Conservation (phyloP, 768 basidiomycete genomes). For the Lactarius sp. region DNA sequence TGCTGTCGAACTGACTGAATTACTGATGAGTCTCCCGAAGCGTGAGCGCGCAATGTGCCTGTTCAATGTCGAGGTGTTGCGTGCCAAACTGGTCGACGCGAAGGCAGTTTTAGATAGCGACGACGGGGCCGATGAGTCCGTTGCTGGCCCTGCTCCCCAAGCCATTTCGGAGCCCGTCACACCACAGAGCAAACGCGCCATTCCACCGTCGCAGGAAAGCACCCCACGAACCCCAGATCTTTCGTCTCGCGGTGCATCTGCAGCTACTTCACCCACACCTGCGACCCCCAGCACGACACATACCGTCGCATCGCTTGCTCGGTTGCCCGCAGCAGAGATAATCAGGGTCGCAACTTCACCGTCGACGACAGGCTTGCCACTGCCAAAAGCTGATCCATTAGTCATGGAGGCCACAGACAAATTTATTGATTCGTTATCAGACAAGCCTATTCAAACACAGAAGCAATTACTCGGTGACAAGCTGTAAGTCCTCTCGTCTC, state of each 20-base stretch:
- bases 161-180: slow-evolving; percentile 41
- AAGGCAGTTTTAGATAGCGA: slow-evolving; percentile 75
- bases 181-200: slow-evolving; percentile 51
- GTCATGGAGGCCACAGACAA: slow-evolving; percentile 52
- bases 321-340: slow-evolving; percentile 71
- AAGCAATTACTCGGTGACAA: slow-evolving; percentile 83
- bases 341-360: slow-evolving; percentile 55
- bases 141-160: slow-evolving; percentile 32
- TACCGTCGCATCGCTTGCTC: slow-evolving; percentile 67
- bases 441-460: slow-evolving; percentile 69
- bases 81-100: slow-evolving; percentile 75
- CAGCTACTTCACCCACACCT: slow-evolving; percentile 64
- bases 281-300: slow-evolving; percentile 52
- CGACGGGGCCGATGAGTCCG: slow-evolving; percentile 44
- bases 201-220: slow-evolving; percentile 34
- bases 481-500: slow-evolving; percentile 42
- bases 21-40: slow-evolving; percentile 83
- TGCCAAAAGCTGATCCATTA: slow-evolving; percentile 27
- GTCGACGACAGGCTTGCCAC: slow-evolving; percentile 36
- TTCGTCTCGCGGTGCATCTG: slow-evolving; percentile 69
- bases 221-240: slow-evolving; percentile 75
- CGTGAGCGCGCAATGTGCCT: slow-evolving; percentile 87
- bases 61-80: slow-evolving; percentile 78
- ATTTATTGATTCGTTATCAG: slow-evolving; percentile 60
- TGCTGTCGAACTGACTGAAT: slow-evolving; percentile 62